These are phyloP conservation scores for Kregervanrija pseudodelftensis DNA, from an alignment of 805 yeast species.

Conservation along the genomic window DNA sequence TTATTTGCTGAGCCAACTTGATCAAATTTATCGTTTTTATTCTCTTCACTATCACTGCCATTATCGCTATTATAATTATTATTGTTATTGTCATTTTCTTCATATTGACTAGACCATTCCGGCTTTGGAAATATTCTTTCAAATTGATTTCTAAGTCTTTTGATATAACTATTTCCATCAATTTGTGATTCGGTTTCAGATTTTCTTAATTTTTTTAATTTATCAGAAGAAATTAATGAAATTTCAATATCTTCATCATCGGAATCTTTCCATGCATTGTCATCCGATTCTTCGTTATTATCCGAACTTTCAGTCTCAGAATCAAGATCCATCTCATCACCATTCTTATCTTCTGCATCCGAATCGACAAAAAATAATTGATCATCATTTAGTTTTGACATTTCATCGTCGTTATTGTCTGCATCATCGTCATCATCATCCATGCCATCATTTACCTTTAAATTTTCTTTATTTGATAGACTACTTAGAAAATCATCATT, in stretches of 20 bases:
- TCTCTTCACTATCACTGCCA: slow-evolving; percentile 12
- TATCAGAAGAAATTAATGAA: slow-evolving; percentile 52
- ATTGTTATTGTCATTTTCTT: slow-evolving; percentile 40
- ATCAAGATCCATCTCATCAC: slow-evolving; percentile 30
- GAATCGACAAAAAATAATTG: slow-evolving; percentile 52
- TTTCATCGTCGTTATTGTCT: slow-evolving; percentile 27
- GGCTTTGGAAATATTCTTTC: slow-evolving; percentile 76
- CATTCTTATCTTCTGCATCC: slow-evolving; percentile 23
- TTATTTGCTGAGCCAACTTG: slow-evolving; percentile 11
- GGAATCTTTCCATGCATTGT: slow-evolving; percentile 76
- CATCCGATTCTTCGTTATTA: slow-evolving; percentile 23
- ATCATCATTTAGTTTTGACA: slow-evolving; percentile 35
- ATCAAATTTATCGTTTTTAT: slow-evolving; percentile 6
- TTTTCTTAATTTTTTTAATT: slow-evolving; percentile 64
- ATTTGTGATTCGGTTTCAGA: slow-evolving; percentile 32
- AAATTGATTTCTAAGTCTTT: slow-evolving; percentile 50
- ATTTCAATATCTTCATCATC: slow-evolving; percentile 75
- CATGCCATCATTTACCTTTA: slow-evolving; percentile 24
- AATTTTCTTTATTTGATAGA: slow-evolving; percentile 40
- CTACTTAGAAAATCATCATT: slow-evolving; percentile 30
- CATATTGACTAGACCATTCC: slow-evolving; percentile 61
- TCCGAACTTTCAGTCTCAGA: slow-evolving; percentile 2
- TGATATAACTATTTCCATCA: slow-evolving; percentile 27
- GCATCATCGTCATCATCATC: slow-evolving; percentile 28
- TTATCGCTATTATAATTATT: slow-evolving; percentile 8